These are phyloP conservation scores for Arabidopsis thaliana DNA, from an alignment of 345 rosid genomes.

Conservation along the genomic window DNA sequence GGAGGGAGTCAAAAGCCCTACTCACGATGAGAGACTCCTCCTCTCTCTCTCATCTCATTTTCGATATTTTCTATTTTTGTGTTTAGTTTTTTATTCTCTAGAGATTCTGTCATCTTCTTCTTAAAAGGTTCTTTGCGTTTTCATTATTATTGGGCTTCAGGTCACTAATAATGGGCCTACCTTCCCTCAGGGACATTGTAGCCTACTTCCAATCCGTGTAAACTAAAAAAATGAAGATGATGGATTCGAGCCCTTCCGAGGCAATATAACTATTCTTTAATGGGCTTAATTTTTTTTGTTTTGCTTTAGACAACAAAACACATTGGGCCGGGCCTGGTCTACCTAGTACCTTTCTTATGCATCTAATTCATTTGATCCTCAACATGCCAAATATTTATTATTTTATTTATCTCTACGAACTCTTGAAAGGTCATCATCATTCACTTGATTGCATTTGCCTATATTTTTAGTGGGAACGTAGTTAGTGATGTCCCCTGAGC, in stretches of 20 bases:
- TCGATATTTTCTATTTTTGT: constrained; percentile 13
- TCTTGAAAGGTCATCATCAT: constrained; percentile 15
- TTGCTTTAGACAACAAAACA: too few relatives aligned
- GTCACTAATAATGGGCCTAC: background rate
- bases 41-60: constrained; percentile 38
- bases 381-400: background rate
- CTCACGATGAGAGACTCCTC: constrained; percentile 23
- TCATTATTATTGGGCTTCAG: background rate
- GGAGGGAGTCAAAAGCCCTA: constrained; percentile 47
- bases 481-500: background rate
- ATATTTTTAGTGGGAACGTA: background rate
- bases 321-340: background rate
- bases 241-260: too few relatives aligned
- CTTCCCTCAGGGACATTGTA: too few relatives aligned
- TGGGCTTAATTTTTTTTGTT: too few relatives aligned
- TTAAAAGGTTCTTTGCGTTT: background rate
- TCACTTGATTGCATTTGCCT: constrained; percentile 5
- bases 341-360: background rate
- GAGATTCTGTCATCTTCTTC: background rate
- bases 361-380: background rate
- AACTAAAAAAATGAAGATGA: too few relatives aligned
- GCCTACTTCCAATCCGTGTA: too few relatives aligned
- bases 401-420: background rate
- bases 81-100: background rate
- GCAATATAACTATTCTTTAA: too few relatives aligned